Percentiles rank a stretch among this genome's conserved stretches.
Evolutionary conservation across 2,329 filamentous ascomycete genomes (phyloP).

Genomic region (Iodosphaeria phyllophila): DNA sequence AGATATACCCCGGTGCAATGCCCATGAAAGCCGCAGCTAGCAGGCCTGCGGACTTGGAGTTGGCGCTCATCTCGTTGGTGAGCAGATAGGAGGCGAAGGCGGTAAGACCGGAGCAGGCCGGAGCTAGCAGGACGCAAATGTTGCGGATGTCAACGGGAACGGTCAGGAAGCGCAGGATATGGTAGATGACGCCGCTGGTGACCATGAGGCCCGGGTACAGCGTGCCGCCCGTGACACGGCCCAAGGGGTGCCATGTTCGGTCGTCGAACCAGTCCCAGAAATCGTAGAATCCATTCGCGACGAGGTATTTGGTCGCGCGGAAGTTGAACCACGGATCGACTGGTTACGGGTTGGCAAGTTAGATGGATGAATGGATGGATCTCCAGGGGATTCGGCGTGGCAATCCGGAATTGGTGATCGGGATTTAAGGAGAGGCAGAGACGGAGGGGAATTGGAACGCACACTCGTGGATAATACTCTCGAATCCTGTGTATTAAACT

Average conservation of each 20-base stretch:
- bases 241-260: constrained; percentile 97
- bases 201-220: constrained; percentile 98
- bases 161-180: constrained; percentile 71
- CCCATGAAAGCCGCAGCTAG: constrained; percentile 94
- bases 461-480: constrained; percentile 99
- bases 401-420: too few species aligned
- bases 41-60: constrained; percentile 85
- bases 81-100: constrained; percentile 86
- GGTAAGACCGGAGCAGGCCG: constrained; percentile 84
- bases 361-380: constrained; percentile 4
- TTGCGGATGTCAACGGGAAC: constrained; percentile 96
- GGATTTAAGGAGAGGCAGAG: constrained; percentile 1
- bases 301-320: constrained; percentile 91
- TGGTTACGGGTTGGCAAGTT: constrained; percentile 26
- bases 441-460: constrained; percentile 21
- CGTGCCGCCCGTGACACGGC: constrained; percentile 96
- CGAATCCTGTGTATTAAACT: constrained; percentile 46
- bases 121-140: constrained; percentile 91
- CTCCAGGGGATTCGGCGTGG: constrained; percentile 11
- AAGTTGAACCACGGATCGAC: constrained; percentile 99
- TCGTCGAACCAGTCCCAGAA: constrained; percentile 99
- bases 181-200: constrained; percentile 93
- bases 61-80: constrained; percentile 92
- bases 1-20: constrained; percentile 94
- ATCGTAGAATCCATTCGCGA: constrained; percentile 91